Base-by-base conservation (phyloP, 23 red algal genomes). In the Gracilaria gracilis region DNA sequence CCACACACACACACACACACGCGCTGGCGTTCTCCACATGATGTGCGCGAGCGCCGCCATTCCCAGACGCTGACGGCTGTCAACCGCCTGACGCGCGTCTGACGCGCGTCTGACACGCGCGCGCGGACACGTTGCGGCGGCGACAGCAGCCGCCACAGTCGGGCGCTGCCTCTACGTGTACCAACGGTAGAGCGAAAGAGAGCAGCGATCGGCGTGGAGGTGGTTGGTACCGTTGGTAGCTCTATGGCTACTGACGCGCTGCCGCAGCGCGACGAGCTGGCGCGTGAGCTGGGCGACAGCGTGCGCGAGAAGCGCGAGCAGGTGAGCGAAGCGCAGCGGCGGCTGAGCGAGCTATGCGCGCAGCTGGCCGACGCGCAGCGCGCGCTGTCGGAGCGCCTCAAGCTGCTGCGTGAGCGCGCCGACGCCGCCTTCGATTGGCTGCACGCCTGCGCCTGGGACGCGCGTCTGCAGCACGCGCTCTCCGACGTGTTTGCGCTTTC, bases 361-460 rank as follows among this genome's bases (percentile, higher is more conserved):
- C 27, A 85, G 29, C 36, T 85, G 0, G 24, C 16, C 39, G 28
- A 39, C 24, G 31, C 38, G 15, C 61, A 85, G 61, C 24, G 69
- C 20, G 69, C 37, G 48, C 47, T 77, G 27, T 29, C 67, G 0
- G 67, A 61, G 2, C 84, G 84, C 5, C 29, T 51, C 21, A 34
- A 38, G 44, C 16, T 29, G 9, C 34, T 77, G 4, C 14, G 23
- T 1, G 21, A 32, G 27, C 58, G 34, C 21, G 84, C 84, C 53
- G 84, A 88, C 21, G 71, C 47, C 21, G 67, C 84, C 53, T 76
- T 57, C 84, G 57, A 88, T 46, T 88, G 84, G 84, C 44, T 75
- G 4, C 67, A 59, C 0, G 20, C 61, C 3, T 81, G 72, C 34
- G 75, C 87, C 1, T 91, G 73, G 75, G 72, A 91, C 61, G 4